Evolutionary conservation across 2,329 filamentous ascomycete species (phyloP).

Genomic region (Alternaria sp.): DNA sequence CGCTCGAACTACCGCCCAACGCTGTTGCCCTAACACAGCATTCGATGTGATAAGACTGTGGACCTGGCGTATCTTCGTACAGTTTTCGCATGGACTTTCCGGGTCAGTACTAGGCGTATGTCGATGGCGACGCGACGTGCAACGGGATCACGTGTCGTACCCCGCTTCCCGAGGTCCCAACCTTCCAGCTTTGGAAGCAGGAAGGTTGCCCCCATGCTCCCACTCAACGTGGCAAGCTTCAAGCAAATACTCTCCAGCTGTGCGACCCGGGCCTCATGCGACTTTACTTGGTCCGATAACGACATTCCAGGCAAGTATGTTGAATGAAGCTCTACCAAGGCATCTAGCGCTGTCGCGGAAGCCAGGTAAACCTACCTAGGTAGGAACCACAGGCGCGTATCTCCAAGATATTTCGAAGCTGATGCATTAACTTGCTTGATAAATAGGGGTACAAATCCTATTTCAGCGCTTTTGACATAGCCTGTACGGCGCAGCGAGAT

Average conservation of each 20-base stretch:
- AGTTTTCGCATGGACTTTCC: constrained; percentile 35
- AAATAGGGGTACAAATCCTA: background rate
- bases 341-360: background rate
- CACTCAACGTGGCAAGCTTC: background rate
- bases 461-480: background rate
- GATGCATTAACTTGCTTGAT: background rate
- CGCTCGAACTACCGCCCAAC: background rate
- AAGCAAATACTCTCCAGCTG: background rate
- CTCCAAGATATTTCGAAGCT: background rate
- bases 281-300: background rate
- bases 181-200: too few relatives aligned
- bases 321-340: background rate
- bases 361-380: background rate
- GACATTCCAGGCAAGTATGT: background rate
- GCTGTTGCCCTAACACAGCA: constrained; percentile 9
- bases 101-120: constrained; percentile 19
- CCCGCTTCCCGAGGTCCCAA: constrained; percentile 7
- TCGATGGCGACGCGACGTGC: background rate
- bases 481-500: background rate
- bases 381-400: background rate
- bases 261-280: background rate
- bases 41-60: constrained; percentile 28
- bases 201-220: too few relatives aligned
- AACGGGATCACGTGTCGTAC: constrained; percentile 17
- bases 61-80: constrained; percentile 17